A percentile compares a stretch with the other conserved stretches of the same genome.
phyloP scores from a whole-genome alignment of 352 stramenopile genomes.

The Elongisporangium prolatum region DNA sequence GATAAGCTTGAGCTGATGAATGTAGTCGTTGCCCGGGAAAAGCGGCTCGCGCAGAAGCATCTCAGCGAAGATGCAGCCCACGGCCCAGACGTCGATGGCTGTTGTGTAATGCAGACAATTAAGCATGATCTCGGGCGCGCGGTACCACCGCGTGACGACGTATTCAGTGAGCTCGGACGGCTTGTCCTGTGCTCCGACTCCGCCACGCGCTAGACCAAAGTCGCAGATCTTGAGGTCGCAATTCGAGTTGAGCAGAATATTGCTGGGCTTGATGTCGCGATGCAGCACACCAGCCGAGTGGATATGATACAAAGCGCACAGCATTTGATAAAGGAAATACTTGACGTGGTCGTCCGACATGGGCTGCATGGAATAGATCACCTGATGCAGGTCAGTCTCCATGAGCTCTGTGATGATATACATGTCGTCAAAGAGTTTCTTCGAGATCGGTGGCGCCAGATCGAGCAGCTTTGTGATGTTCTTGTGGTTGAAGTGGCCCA shows the following conservation, averaged over 20 bases:
- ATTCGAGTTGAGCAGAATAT: constrained; percentile 78
- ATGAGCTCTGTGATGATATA: constrained; percentile 97
- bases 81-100: constrained; percentile 92
- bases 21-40: constrained; percentile 89
- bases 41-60: constrained; percentile 95
- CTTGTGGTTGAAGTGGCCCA: constrained; percentile 86
- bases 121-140: constrained; percentile 92
- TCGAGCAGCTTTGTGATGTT: constrained; percentile 93
- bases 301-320: constrained; percentile 88
- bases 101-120: constrained; percentile 94
- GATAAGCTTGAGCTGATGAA: constrained; percentile 82
- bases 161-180: constrained; percentile 54
- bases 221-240: constrained; percentile 82
- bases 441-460: constrained; percentile 86
- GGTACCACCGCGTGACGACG: constrained; percentile 81
- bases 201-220: constrained; percentile 68
- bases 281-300: constrained; percentile 91
- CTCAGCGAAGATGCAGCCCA: constrained; percentile 98
- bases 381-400: constrained; percentile 95
- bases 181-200: constrained; percentile 2
- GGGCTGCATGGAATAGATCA: constrained; percentile 93
- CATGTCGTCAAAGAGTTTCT: constrained; percentile 94
- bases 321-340: constrained; percentile 82
- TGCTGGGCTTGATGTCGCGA: constrained; percentile 81
- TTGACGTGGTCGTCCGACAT: constrained; percentile 88